A percentile compares a stretch with the other conserved stretches of the same genome.
Conservation (phyloP, 306 rosid genomes). For the Arachis hypogaea region DNA sequence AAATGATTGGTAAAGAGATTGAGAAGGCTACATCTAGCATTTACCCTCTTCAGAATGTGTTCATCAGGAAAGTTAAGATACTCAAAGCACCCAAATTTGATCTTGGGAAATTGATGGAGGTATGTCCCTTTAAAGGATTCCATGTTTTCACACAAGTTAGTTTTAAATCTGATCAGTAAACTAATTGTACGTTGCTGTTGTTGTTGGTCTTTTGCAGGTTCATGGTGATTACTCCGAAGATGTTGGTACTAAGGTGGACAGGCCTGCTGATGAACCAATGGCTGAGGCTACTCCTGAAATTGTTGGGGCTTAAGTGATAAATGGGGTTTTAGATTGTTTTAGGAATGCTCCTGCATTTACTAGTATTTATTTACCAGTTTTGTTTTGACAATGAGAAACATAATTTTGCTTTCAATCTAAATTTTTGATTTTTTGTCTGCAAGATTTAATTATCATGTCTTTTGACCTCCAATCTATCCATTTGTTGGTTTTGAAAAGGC, state of each 20-base stretch:
- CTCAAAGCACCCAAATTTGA: slow-evolving; percentile 96
- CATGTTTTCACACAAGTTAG: too few relatives aligned
- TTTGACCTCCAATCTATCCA: too few relatives aligned
- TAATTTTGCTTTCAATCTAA: slow-evolving; percentile 34
- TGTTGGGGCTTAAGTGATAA: slow-evolving; percentile 63
- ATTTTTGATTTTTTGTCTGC: slow-evolving; percentile 23
- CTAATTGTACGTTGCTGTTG: neutral
- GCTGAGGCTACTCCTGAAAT: slow-evolving; percentile 63
- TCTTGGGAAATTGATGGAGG: slow-evolving; percentile 97
- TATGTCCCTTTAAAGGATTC: neutral
- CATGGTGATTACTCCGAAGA: slow-evolving; percentile 88
- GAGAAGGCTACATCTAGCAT: slow-evolving; percentile 85
- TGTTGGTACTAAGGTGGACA: slow-evolving; percentile 80
- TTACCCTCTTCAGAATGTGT: slow-evolving; percentile 87
- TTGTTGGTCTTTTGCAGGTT: slow-evolving; percentile 52
- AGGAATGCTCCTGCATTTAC: slow-evolving; percentile 14
- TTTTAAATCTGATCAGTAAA: neutral
- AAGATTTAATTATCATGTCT: neutral
- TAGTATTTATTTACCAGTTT: slow-evolving; percentile 15
- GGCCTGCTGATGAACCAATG: slow-evolving; percentile 72
- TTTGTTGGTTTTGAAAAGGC: too few relatives aligned
- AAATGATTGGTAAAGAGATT: slow-evolving; percentile 86
- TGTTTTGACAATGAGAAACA: slow-evolving; percentile 28
- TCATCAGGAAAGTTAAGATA: slow-evolving; percentile 89
- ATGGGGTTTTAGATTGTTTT: slow-evolving; percentile 27